A percentile compares a stretch with the other conserved stretches of the same genome.
Evolutionary conservation across 2,329 filamentous ascomycete species (phyloP).

Genomic region (Verticillium klebahnii): DNA sequence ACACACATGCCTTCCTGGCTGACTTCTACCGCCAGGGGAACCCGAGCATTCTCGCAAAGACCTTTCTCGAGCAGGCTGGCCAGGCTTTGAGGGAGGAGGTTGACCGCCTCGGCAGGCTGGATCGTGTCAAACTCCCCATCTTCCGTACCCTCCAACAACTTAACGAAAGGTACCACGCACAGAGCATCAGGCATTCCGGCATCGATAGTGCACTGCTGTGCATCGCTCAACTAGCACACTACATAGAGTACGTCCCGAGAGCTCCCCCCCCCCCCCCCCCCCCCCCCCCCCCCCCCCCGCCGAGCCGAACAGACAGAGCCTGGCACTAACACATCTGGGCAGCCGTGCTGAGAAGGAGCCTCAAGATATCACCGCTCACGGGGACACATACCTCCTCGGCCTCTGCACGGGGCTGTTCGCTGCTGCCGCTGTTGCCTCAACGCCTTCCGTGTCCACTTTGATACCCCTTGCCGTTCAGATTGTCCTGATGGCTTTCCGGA

Average conservation of each 20-base stretch:
- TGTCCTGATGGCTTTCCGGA: constrained; percentile 62
- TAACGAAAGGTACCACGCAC: constrained; percentile 58
- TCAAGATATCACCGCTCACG: constrained; percentile 43
- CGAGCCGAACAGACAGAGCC: not conserved
- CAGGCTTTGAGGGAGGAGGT: constrained; percentile 57
- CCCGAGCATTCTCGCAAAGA: constrained; percentile 49
- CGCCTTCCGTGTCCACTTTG: constrained; percentile 57
- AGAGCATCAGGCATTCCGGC: constrained; percentile 52
- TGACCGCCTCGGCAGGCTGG: constrained; percentile 48
- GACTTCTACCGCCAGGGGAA: constrained; percentile 42
- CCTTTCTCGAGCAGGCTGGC: constrained; percentile 55
- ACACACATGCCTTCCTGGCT: constrained; percentile 60
- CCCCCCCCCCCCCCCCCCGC: too few species aligned
- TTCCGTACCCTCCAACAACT: constrained; percentile 61
- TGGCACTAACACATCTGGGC: constrained; percentile 21
- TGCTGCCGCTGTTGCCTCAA: constrained; percentile 62
- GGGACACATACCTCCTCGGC: constrained; percentile 54
- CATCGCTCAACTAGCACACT: constrained; percentile 62
- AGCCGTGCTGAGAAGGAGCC: constrained; percentile 51
- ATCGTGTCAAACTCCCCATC: constrained; percentile 54
- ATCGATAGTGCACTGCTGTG: constrained; percentile 62
- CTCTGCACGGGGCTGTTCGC: constrained; percentile 67
- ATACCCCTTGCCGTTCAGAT: constrained; percentile 59
- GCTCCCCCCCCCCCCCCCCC: not conserved
- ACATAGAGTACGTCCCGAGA: constrained; percentile 54